These are phyloP conservation scores for Solanum habrochaites DNA, from an alignment of 257 asterid genomes.

Conservation along the genomic window DNA sequence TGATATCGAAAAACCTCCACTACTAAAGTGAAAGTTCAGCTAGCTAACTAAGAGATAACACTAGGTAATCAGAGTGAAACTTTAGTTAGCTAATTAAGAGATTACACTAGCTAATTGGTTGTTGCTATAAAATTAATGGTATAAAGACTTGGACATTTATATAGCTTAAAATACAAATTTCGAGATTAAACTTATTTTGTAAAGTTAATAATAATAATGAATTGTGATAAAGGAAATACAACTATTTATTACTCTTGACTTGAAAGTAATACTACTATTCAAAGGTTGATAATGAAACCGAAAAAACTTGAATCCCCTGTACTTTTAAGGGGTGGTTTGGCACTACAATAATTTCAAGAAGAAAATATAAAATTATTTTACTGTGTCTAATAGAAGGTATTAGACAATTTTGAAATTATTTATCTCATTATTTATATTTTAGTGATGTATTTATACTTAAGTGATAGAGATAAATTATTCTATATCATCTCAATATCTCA, in stretches of 20 bases:
- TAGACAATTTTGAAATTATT: too few relatives aligned
- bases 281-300: background rate
- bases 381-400: too few relatives aligned
- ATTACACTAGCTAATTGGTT: background rate
- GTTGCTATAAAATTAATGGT: background rate
- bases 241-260: background rate
- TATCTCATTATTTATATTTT: too few relatives aligned
- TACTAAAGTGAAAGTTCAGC: background rate
- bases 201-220: background rate
- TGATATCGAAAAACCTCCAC: background rate
- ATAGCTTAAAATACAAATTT: background rate
- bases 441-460: too few relatives aligned
- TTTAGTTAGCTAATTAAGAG: background rate
- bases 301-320: background rate
- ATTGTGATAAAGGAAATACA: background rate
- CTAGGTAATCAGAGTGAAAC: background rate
- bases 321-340: background rate
- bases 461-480: accelerated
- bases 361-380: too few relatives aligned
- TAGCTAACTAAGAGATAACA: background rate
- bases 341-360: too few relatives aligned
- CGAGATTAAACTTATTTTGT: background rate
- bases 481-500: too few relatives aligned
- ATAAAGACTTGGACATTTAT: background rate
- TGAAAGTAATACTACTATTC: background rate